Conservation (phyloP, 306 rosid genomes). For the Castanopsis chinensis region DNA sequence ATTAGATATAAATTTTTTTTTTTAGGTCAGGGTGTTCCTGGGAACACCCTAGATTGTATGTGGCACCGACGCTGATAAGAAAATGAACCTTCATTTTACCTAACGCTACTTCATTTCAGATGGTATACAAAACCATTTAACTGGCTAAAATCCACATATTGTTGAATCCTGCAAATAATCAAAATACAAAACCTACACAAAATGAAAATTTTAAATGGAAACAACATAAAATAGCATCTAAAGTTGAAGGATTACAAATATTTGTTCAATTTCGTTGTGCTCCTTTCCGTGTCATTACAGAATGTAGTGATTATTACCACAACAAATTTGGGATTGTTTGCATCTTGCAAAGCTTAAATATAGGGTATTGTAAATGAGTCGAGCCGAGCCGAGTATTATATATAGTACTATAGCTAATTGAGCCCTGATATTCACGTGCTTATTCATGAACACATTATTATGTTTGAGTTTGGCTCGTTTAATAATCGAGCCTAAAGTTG, state of each 20-base stretch:
- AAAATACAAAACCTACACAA: neutral
- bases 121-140: conserved; percentile 8
- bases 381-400: no score
- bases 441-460: no score
- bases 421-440: no score
- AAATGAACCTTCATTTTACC: neutral
- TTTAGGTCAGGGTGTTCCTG: no score
- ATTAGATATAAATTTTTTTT: no score
- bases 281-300: neutral
- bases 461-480: no score
- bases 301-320: conserved; percentile 6
- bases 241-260: conserved; percentile 7
- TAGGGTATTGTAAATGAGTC: no score
- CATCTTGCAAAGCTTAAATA: conserved; percentile 3
- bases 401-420: no score
- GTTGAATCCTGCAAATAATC: conserved; percentile 2
- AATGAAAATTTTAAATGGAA: neutral
- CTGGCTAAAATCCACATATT: conserved; percentile 5
- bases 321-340: conserved; percentile 22
- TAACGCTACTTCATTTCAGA: conserved; percentile 27
- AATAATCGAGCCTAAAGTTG: no score
- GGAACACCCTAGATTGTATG: no score
- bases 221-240: neutral
- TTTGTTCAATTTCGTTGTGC: neutral
- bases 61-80: no score